Conservation (phyloP, 306 rosid species). For the Vigna mungo region DNA sequence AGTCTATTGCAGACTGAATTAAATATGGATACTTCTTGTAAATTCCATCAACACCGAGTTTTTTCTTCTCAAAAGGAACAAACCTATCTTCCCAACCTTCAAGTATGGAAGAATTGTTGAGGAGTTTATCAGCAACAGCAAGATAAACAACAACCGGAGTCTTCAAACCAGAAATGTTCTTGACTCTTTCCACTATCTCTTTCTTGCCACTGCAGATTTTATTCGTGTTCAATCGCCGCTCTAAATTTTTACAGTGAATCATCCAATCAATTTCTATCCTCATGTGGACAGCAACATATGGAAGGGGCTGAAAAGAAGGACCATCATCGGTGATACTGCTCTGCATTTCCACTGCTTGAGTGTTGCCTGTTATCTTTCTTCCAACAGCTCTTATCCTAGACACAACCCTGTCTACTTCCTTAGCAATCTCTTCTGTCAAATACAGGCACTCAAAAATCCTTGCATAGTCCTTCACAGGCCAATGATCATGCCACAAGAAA, state of each 20-base stretch:
- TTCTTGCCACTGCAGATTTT: conserved; percentile 84
- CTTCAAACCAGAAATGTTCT: conserved; percentile 53
- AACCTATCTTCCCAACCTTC: conserved; percentile 75
- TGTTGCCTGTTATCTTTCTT: conserved; percentile 37
- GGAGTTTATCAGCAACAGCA: conserved; percentile 86
- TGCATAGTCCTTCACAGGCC: conserved; percentile 90
- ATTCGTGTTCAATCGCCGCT: conserved; percentile 66
- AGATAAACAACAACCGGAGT: conserved; percentile 70
- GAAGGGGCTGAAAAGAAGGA: conserved; percentile 44
- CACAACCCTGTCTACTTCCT: conserved; percentile 74
- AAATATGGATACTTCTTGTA: conserved; percentile 81
- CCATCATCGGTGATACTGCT: conserved; percentile 9
- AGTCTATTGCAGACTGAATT: conserved; percentile 91
- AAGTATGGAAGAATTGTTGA: conserved; percentile 66
- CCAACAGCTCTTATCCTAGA: conserved; percentile 72
- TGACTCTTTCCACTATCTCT: conserved; percentile 79
- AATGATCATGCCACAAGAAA: conserved; percentile 96
- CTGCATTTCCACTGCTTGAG: conserved; percentile 23
- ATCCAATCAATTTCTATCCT: conserved; percentile 95
- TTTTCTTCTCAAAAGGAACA: conserved; percentile 83
- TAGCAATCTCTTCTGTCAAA: conserved; percentile 69
- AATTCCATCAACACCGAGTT: conserved; percentile 63
- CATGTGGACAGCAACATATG: conserved; percentile 90
- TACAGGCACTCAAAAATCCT: conserved; percentile 81
- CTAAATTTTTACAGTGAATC: conserved; percentile 87